Evolutionary conservation across 1,284 basidiomycete species (phyloP).

Genomic region (Cutaneotrichosporon sp.): DNA sequence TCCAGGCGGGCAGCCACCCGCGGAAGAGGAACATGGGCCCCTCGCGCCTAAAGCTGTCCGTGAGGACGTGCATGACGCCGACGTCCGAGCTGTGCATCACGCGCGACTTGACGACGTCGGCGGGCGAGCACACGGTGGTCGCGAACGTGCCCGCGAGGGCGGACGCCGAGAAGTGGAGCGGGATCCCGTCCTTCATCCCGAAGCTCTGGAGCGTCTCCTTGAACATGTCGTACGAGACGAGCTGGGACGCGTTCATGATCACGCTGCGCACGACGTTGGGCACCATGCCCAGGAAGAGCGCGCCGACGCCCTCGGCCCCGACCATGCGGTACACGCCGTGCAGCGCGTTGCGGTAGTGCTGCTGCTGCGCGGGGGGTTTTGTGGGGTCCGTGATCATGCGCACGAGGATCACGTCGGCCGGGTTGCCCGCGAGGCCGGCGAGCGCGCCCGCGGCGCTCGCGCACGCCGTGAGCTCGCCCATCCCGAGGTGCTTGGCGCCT

Average conservation of each 20-base stretch:
- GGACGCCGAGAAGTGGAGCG: conserved; percentile 56
- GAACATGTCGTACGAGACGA: conserved; percentile 59
- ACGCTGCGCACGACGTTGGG: conserved; percentile 59
- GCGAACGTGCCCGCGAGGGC: conserved; percentile 59
- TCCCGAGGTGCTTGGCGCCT: conserved; percentile 41
- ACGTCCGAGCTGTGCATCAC: conserved; percentile 54
- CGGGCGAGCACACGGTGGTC: conserved; percentile 57
- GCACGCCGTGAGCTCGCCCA: conserved; percentile 46
- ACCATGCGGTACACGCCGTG: conserved; percentile 56
- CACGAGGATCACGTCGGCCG: conserved; percentile 42
- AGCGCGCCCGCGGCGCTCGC: conserved; percentile 46
- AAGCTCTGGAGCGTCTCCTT: conserved; percentile 55
- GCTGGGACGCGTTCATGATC: conserved; percentile 59
- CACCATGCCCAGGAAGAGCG: conserved; percentile 55
- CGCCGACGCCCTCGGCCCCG: conserved; percentile 54
- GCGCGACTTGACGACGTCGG: conserved; percentile 58
- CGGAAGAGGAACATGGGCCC: conserved; percentile 59
- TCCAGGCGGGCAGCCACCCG: conserved; percentile 61
- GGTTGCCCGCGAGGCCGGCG: conserved; percentile 50
- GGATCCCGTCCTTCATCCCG: conserved; percentile 55
- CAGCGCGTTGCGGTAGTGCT: conserved; percentile 53
- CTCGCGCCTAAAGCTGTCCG: conserved; percentile 33
- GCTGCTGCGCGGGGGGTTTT: conserved; percentile 41
- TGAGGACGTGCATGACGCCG: conserved; percentile 32
- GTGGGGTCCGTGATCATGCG: conserved; percentile 52